Percentiles rank a stretch among this genome's conserved stretches.
These are phyloP conservation scores for Abrus pulchellus DNA, from an alignment of 306 rosid genomes.

Conservation along the genomic window DNA sequence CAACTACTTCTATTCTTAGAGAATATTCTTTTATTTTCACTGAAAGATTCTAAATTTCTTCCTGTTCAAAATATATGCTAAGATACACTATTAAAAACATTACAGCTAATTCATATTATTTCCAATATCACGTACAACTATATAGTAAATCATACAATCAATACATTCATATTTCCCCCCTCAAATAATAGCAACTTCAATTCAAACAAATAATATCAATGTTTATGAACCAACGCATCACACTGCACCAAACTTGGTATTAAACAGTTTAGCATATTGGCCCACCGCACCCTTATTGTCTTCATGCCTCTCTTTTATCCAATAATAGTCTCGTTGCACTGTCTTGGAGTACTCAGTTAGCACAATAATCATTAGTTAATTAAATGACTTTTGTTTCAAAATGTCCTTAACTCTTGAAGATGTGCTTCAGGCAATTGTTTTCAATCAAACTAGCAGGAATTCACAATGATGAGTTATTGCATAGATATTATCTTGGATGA, in stretches of 20 bases:
- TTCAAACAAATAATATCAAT: not conserved
- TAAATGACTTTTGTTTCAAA: not conserved
- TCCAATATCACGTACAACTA: not conserved
- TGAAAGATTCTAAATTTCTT: too few relatives aligned
- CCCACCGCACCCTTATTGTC: too few relatives aligned
- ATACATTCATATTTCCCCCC: not conserved
- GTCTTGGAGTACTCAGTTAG: too few relatives aligned
- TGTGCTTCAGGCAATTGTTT: not conserved
- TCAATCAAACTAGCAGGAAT: not conserved
- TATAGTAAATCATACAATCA: not conserved
- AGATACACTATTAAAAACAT: too few relatives aligned
- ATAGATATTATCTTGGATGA: not conserved
- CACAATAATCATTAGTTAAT: too few relatives aligned
- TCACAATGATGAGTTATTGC: not conserved
- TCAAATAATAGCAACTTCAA: not conserved
- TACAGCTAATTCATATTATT: not conserved
- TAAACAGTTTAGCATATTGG: too few relatives aligned
- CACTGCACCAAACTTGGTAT: too few relatives aligned
- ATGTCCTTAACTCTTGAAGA: not conserved
- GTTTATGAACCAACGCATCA: not conserved
- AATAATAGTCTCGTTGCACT: too few relatives aligned
- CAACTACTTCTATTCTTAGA: not conserved
- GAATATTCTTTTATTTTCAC: not conserved
- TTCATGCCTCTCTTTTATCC: too few relatives aligned
- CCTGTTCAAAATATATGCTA: not conserved